Percentiles rank a stretch among this genome's conserved stretches.
phyloP scores from a whole-genome alignment of 225 moss, liverwort and hornwort genomes.

The Physcomitrium patens region DNA sequence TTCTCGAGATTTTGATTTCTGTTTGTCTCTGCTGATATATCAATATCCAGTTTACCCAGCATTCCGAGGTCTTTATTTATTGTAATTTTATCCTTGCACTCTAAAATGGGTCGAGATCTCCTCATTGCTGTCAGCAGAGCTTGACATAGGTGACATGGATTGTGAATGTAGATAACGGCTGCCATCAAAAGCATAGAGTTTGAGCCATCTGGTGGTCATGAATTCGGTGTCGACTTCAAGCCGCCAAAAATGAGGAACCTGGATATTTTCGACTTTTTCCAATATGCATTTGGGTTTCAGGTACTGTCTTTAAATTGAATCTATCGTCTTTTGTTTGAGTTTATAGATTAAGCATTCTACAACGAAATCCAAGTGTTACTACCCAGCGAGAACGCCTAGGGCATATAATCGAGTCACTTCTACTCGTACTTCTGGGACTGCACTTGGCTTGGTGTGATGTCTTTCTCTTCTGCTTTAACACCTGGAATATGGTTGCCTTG shows the following conservation, averaged over 20 bases:
- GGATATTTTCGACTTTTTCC: constrained; percentile 67
- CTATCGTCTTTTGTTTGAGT: too few relatives aligned
- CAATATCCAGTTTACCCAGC: neutral
- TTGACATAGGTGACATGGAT: neutral
- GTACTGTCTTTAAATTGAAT: constrained; percentile 22
- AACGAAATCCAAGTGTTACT: too few relatives aligned
- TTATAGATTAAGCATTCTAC: too few relatives aligned
- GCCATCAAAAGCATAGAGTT: constrained; percentile 51
- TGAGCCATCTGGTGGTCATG: constrained; percentile 34
- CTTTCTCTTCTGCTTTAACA: neutral
- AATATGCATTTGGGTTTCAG: constrained; percentile 72
- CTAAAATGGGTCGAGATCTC: neutral
- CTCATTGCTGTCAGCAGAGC: neutral
- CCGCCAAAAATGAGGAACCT: constrained; percentile 47
- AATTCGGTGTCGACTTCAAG: constrained; percentile 51
- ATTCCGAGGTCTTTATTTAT: neutral
- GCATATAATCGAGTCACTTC: too few relatives aligned
- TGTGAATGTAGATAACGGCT: constrained; percentile 47
- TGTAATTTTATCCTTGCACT: neutral
- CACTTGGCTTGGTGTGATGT: neutral
- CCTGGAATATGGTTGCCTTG: neutral
- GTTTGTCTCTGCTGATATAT: neutral
- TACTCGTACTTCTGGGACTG: neutral
- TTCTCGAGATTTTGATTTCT: neutral
- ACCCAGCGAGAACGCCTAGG: too few relatives aligned